Evolutionary conservation across 805 yeast species (phyloP), one percentile per base, ranked within the genome.

Genomic region (Cephaloascus albidus): DNA sequence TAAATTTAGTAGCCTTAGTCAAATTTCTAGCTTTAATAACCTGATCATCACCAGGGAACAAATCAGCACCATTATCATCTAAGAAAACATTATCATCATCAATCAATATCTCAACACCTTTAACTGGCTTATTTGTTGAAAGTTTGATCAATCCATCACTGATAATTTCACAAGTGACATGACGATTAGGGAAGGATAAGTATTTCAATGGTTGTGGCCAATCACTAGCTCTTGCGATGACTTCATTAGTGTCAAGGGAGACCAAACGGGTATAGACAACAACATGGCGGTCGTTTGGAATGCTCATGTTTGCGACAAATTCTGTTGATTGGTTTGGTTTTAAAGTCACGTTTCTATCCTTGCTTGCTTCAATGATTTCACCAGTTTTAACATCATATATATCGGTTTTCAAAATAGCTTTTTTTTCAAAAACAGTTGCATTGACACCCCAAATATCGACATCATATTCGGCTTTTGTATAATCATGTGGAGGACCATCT

Each of bases 151-250:
- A 33, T 3, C 40, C 5, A 14, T 53, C 53, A 2, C 44, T 45
- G 12, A 23, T 12, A 8, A 57, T 56, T 12, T 44, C 43, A 15
- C 50, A 31, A 4, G 46, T 35, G 4, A 60, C 58, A 2, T 47
- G 20, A 19, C 60, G 40, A 14, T 44, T 48, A 3, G 64, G 58
- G 41, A 67, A 59, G 15, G 50, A 49, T 20, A 65, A 49, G 46
- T 64, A 56, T 42, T 69, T 69, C 35, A 69, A 46, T 3, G 72
- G 72, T 47, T 73, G 76, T 0, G 78, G 77, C 77, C 78, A 72
- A 45, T 70, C 72, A 4, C 58, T 53, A 5, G 61, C 57, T 35
- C 60, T 45, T 4, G 63, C 58, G 26, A 68, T 43, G 4, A 52
- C 41, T 2, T 47, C 28, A 30, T 51, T 50, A n/a, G 35, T 37